phyloP scores from a whole-genome alignment of 2,329 filamentous ascomycete genomes.

The Penicillium sp. region DNA sequence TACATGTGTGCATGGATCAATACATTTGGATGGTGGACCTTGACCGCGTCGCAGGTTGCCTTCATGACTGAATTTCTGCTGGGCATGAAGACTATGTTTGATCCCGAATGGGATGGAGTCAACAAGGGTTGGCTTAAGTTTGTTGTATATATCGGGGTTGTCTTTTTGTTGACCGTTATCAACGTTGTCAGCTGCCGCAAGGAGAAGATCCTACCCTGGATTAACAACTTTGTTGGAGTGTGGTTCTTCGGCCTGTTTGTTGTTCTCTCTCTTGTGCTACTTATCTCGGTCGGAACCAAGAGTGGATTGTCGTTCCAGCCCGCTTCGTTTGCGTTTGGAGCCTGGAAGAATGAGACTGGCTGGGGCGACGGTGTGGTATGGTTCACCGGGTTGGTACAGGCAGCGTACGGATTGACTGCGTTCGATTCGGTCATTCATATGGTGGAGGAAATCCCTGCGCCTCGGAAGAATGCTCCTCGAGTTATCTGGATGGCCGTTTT shows the following conservation, averaged over 20 bases:
- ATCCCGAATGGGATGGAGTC: conserved; percentile 47
- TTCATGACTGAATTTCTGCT: conserved; percentile 60
- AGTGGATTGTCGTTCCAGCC: conserved; percentile 48
- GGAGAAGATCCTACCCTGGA: conserved; percentile 48
- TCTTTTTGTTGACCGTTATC: conserved; percentile 47
- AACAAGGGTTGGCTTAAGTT: conserved; percentile 54
- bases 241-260: conserved; percentile 54
- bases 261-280: conserved; percentile 50
- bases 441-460: conserved; percentile 56
- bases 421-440: conserved; percentile 60
- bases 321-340: conserved; percentile 52
- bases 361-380: conserved; percentile 57
- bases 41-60: conserved; percentile 55
- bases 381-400: conserved; percentile 58
- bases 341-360: conserved; percentile 52
- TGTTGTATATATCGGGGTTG: conserved; percentile 54
- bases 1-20: conserved; percentile 62
- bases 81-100: conserved; percentile 56
- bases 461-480: conserved; percentile 50
- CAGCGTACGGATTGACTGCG: conserved; percentile 56
- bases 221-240: conserved; percentile 57
- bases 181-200: conserved; percentile 54
- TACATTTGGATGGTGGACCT: conserved; percentile 58
- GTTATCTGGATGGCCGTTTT: conserved; percentile 54
- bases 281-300: conserved; percentile 52